phyloP scores from a whole-genome alignment of 164 flowering plant genomes.

The Amborella trichopoda region DNA sequence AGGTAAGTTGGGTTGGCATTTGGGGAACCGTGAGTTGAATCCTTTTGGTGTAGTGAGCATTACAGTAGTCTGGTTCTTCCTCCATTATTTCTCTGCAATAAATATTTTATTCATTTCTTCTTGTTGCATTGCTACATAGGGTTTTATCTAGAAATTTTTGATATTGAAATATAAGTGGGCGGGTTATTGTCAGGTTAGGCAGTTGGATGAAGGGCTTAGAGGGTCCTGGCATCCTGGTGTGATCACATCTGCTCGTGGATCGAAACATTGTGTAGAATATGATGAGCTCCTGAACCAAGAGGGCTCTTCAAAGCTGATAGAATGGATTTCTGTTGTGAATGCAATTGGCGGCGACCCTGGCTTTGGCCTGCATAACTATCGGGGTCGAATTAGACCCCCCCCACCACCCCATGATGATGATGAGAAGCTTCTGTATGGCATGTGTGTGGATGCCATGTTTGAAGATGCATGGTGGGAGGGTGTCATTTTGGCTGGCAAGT shows the following conservation, averaged over 20 bases:
- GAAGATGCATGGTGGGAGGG: slow-evolving; percentile 97
- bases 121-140: background rate
- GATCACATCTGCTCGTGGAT: slow-evolving; percentile 2
- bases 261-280: slow-evolving; percentile 7
- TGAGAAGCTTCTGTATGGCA: slow-evolving; percentile 35
- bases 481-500: slow-evolving; percentile 56
- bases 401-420: slow-evolving; percentile 1
- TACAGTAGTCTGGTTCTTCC: background rate
- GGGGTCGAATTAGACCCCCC: slow-evolving; percentile 12
- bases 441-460: slow-evolving; percentile 56
- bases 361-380: background rate
- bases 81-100: too few species aligned
- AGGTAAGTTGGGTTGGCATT: too few species aligned
- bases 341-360: slow-evolving; percentile 1
- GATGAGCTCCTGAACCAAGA: slow-evolving; percentile 11
- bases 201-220: slow-evolving; percentile 14
- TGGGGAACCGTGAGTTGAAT: background rate
- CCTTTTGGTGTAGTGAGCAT: background rate
- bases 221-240: slow-evolving; percentile 23
- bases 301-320: slow-evolving; percentile 5
- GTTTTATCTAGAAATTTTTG: background rate
- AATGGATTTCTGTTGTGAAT: slow-evolving; percentile 1
- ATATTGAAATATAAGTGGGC: background rate
- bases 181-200: slow-evolving; percentile 13
- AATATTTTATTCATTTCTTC: background rate